These are phyloP conservation scores for Lactarius akahatsu DNA, from an alignment of 768 basidiomycete genomes.

Conservation along the genomic window DNA sequence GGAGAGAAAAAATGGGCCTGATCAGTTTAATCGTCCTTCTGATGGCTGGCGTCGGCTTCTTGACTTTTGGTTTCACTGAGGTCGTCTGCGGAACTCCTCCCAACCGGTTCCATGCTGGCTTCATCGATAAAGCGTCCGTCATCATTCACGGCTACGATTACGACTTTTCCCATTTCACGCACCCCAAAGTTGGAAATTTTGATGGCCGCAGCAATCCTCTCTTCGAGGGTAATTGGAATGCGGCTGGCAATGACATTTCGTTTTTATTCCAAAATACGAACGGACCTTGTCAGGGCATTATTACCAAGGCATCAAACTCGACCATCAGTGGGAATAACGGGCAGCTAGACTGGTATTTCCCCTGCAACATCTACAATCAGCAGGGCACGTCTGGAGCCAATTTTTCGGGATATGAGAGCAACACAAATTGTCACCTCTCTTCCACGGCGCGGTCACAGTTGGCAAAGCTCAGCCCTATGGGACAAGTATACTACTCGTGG, in stretches of 20 bases:
- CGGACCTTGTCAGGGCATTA: conserved; percentile 73
- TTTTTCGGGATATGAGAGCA: conserved; percentile 60
- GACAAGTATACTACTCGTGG: conserved; percentile 96
- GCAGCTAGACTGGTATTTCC: conserved; percentile 91
- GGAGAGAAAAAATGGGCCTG: conserved; percentile 98
- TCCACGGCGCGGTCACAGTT: conserved; percentile 54
- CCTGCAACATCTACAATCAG: conserved; percentile 89
- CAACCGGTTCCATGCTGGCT: conserved; percentile 78
- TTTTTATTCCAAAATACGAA: conserved; percentile 96
- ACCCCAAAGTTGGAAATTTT: conserved; percentile 74
- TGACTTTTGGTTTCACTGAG: conserved; percentile 98
- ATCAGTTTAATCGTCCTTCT: conserved; percentile 73
- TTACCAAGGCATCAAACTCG: conserved; percentile 68
- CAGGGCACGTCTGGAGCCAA: conserved; percentile 61
- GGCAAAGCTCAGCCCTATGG: conserved; percentile 51
- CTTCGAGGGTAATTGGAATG: conserved; percentile 68
- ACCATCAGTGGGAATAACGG: conserved; percentile 64
- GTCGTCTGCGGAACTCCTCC: conserved; percentile 88
- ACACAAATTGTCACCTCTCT: conserved; percentile 72
- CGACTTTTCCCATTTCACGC: conserved; percentile 83
- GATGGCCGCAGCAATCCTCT: conserved; percentile 84
- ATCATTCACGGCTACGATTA: conserved; percentile 95
- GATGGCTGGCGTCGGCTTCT: conserved; percentile 94
- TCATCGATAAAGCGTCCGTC: conserved; percentile 73
- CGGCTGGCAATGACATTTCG: conserved; percentile 85